Base-by-base conservation (phyloP, 2,329 filamentous ascomycete genomes). In the Monascus ruber region DNA sequence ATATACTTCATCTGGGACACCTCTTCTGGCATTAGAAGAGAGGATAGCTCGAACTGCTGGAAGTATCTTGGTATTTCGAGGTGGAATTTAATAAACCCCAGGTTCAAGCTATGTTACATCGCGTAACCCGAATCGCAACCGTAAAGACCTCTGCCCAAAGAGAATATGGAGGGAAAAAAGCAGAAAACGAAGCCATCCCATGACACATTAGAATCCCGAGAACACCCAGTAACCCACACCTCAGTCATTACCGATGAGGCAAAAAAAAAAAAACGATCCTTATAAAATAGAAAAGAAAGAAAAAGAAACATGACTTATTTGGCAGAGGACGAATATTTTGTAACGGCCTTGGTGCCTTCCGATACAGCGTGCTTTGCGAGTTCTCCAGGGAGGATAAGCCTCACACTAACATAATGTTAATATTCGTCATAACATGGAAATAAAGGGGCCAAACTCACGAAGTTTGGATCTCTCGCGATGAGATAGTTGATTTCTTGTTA, bases 401-500 rank as follows among this genome's bases (percentile, higher is more conserved):
- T 84, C 57, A 98, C 91, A 55, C 76, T 79, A 53, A 0, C 31
- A 28, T 26, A 7, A 17, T 17, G 43, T 68, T 49, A 65, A 60
- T 36, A 35, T 37, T 36, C 5, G n/a, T 9, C 2, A 34, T 5
- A 6, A 24, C 9, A 31, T 26, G 8, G 31, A 26, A 27, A 17
- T 17, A 17, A 17, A 2, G 7, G 5, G 17, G 24, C 26, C 4
- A 2, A 17, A 71, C 76, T 52, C 69, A 80, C 69, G 91, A 95
- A 57, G 91, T 98, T 79, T 98, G 91, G 65, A 98, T 98, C 74
- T 98, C 91, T 63, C 91, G 84, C 54, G 91, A 96, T 39, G 89
- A 96, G 72, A 98, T 98, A 66, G 91, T 98, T 37, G 89, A 96
- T 79, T 98, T 98, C 84, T 96, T 98, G 83, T 98, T 98, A 79